phyloP scores from a whole-genome alignment of 73 alveolate species.

The Paramecium caudatum region DNA sequence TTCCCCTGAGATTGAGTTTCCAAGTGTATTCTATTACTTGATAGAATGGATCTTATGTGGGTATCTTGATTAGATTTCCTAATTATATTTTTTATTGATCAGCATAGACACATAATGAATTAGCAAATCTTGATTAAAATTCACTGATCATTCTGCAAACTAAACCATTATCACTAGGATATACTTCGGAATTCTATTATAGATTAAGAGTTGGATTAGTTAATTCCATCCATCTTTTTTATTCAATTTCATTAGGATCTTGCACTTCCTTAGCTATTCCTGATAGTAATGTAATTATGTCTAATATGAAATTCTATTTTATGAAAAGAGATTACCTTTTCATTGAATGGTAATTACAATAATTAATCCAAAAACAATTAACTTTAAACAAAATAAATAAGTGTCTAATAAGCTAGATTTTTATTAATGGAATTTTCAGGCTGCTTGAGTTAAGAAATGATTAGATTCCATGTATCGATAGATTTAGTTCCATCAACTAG shows the following conservation, averaged over 20 bases:
- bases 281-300: conserved; percentile 13
- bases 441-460: background rate
- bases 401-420: conserved; percentile 46
- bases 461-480: background rate
- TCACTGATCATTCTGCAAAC: conserved; percentile 66
- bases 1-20: conserved; percentile 31
- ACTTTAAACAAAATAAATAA: conserved; percentile 60
- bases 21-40: conserved; percentile 39
- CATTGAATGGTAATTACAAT: background rate
- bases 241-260: conserved; percentile 41
- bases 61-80: background rate
- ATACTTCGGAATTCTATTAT: conserved; percentile 26
- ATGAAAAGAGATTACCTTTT: conserved; percentile 12
- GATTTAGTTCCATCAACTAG: background rate
- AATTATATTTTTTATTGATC: conserved; percentile 26
- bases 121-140: conserved; percentile 44
- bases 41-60: background rate
- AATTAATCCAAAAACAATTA: conserved; percentile 15
- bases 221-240: conserved; percentile 32
- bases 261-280: conserved; percentile 12
- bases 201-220: conserved; percentile 51
- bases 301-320: conserved; percentile 37
- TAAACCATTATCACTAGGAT: conserved; percentile 58
- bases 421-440: conserved; percentile 39
- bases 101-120: conserved; percentile 66